phyloP scores from a whole-genome alignment of 2,329 filamentous ascomycete species.

The Boeremia lycopersici region DNA sequence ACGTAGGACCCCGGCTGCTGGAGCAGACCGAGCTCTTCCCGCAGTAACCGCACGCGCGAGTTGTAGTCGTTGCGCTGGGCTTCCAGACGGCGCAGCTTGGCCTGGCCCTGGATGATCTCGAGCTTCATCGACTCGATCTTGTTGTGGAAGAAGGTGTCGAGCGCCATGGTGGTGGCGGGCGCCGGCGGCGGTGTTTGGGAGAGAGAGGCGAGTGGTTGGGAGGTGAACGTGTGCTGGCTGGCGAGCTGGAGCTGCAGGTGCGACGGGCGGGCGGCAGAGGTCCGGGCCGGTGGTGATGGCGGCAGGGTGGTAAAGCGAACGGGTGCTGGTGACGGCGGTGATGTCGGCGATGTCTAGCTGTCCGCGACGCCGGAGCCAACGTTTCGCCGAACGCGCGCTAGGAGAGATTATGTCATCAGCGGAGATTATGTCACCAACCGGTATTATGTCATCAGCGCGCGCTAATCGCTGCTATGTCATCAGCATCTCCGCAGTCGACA shows the following conservation, averaged over 20 bases:
- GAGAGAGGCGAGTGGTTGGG: neutral
- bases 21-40: constrained; percentile 92
- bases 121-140: constrained; percentile 99
- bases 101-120: constrained; percentile 98
- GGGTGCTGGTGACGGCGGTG: neutral
- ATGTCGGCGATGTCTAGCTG: neutral
- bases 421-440: no score
- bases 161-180: constrained; percentile 76
- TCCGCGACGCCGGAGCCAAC: no score
- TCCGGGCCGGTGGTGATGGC: neutral
- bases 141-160: constrained; percentile 99
- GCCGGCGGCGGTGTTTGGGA: constrained; percentile 21
- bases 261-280: neutral
- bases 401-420: no score
- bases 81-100: constrained; percentile 90
- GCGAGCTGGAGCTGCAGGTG: neutral
- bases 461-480: neutral
- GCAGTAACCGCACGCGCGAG: constrained; percentile 89
- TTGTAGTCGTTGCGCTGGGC: constrained; percentile 99
- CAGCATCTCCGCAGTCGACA: constrained; percentile 3
- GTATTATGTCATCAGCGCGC: no score
- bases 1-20: constrained; percentile 99
- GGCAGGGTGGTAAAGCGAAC: neutral
- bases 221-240: neutral
- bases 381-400: neutral